Base-by-base conservation (phyloP, 2,329 filamentous ascomycete species). In the Penicillium sp. region DNA sequence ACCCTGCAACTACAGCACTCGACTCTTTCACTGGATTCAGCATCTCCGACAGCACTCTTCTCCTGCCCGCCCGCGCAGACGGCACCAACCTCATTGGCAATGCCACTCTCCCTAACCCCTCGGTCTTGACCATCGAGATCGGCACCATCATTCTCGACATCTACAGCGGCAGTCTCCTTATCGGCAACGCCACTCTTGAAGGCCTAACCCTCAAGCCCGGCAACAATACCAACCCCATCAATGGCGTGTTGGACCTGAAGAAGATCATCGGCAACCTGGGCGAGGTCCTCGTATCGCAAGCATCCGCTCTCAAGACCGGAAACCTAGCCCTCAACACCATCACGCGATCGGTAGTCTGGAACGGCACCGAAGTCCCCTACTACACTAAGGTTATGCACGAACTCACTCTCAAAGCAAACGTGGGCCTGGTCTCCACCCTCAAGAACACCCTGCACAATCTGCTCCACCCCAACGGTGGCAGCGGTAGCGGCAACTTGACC, bases 101-200 rank as follows among this genome's bases (percentile, higher is more conserved):
- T 53, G 82, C 84, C 56, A 79, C 75, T 37, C 82, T 88, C 42
- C 85, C 85, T 59, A 88, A 88, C 69, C 85, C 84, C 0, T 85
- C 84, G 1, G 77, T 85, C 30, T 74, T 86, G 72, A 86, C 81
- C 4, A 72, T 87, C 53, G 79, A 82, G 50, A 81, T 88, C 62
- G 86, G 85, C 63, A 84, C 84, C 60, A 81, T 86, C 1, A 81
- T 83, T 6, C 76, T 87, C 65, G 76, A 83, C 61, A 79, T 88
- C 60, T 79, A 78, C 42, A 80, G 83, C 58, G 79, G 80, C 38
- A 76, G 78, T 40, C 78, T 78, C 5, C 49, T 77, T 6, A 81
- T 88, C 53, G 86, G 84, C 45, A 83, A 79, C 56, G 71, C 81
- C 2, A 80, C 82, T 0, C 75, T 88, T 30, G 72, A 79, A 38